These are phyloP conservation scores for Acanthamoeba royreba DNA, from an alignment of 208 protist species.

Conservation along the genomic window DNA sequence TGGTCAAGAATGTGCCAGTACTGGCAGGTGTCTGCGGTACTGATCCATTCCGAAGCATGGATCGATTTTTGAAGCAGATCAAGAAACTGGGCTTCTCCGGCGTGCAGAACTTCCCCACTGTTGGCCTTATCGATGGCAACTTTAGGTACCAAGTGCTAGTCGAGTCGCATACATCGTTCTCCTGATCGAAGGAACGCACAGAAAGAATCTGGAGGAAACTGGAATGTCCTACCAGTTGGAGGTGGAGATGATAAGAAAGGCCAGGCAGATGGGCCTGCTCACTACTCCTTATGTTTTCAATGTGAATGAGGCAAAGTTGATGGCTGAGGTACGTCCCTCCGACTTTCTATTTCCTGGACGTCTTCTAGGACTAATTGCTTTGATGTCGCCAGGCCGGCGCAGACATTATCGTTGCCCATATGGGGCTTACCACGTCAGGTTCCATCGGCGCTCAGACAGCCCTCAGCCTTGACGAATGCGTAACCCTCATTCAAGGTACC, in stretches of 20 bases:
- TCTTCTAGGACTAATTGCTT: background rate
- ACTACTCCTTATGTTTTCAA: slow-evolving; percentile 44
- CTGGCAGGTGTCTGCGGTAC: slow-evolving; percentile 3
- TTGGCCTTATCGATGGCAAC: slow-evolving; percentile 39
- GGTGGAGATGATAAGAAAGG: slow-evolving; percentile 46
- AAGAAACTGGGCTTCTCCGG: slow-evolving; percentile 30
- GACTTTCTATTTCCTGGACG: background rate
- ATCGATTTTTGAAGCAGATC: background rate
- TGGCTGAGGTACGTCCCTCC: background rate
- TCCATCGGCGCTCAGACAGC: slow-evolving; percentile 27
- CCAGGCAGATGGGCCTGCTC: slow-evolving; percentile 28
- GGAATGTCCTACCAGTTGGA: slow-evolving; percentile 8
- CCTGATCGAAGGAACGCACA: too few species aligned
- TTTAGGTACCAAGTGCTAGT: too few species aligned
- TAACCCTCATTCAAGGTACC: slow-evolving; percentile 7
- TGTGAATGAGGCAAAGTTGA: background rate
- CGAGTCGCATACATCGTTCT: too few species aligned
- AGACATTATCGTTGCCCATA: slow-evolving; percentile 32
- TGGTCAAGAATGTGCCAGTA: slow-evolving; percentile 25
- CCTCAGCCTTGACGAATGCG: background rate
- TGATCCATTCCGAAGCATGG: slow-evolving; percentile 27
- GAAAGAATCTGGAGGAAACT: slow-evolving; percentile 42
- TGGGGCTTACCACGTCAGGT: slow-evolving; percentile 21
- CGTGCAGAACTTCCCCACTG: slow-evolving; percentile 44
- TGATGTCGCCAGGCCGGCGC: slow-evolving; percentile 20